phyloP scores from a whole-genome alignment of 495 filamentous ascomycete species.

The Astrothelium subdiscretum region DNA sequence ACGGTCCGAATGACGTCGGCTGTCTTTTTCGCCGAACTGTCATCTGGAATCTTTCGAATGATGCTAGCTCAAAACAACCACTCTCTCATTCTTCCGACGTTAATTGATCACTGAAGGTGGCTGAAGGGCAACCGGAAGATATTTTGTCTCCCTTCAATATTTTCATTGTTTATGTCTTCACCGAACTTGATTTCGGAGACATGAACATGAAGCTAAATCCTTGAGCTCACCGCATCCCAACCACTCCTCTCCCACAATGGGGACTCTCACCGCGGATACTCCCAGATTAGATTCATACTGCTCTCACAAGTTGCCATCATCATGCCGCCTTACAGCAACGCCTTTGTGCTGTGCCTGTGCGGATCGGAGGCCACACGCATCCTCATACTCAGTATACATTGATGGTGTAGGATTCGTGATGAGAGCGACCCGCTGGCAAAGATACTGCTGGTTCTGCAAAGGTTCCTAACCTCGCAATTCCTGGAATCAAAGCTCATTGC shows the following conservation, averaged over 20 bases:
- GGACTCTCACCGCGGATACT: slow-evolving; percentile 29
- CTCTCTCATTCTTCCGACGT: too few relatives aligned
- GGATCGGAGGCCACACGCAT: slow-evolving; percentile 29
- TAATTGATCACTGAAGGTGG: too few relatives aligned
- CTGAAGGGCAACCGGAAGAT: too few relatives aligned
- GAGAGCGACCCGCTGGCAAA: slow-evolving; percentile 32
- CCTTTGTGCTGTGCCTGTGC: slow-evolving; percentile 33
- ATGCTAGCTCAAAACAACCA: too few relatives aligned
- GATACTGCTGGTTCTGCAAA: slow-evolving; percentile 38
- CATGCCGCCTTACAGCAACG: slow-evolving; percentile 32
- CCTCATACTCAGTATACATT: slow-evolving; percentile 29
- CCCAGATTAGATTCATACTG: slow-evolving; percentile 29
- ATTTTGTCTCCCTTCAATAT: too few relatives aligned
- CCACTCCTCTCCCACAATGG: slow-evolving; percentile 20
- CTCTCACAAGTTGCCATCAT: slow-evolving; percentile 35
- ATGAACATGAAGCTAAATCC: background rate
- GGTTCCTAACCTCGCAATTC: slow-evolving; percentile 11
- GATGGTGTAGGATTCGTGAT: slow-evolving; percentile 34
- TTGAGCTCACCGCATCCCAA: slow-evolving; percentile 30
- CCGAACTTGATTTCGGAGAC: too few relatives aligned
- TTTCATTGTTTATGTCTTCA: too few relatives aligned
- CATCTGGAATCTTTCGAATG: too few relatives aligned
- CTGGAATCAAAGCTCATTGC: too few relatives aligned
- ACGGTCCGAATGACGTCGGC: background rate
- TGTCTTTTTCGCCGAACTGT: too few relatives aligned